phyloP scores from a whole-genome alignment of 805 yeast genomes.

The Saccharomyces mikatae region DNA sequence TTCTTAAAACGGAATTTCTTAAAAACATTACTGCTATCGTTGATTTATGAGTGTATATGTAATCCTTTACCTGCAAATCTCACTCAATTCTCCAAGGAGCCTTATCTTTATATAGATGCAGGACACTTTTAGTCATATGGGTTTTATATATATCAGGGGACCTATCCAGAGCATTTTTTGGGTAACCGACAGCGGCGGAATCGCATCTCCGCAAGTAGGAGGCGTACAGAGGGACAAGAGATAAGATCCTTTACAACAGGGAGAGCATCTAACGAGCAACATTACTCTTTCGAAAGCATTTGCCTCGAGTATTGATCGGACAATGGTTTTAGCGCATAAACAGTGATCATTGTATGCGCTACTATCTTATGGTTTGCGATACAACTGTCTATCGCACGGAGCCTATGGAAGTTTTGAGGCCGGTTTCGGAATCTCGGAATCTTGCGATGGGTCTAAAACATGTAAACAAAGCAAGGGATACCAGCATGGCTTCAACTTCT shows the following conservation, averaged over 20 bases:
- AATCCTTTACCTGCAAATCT: background rate
- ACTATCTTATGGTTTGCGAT: background rate
- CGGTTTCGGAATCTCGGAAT: background rate
- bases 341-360: background rate
- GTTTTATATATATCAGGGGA: background rate
- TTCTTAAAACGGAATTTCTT: background rate
- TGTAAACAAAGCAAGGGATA: background rate
- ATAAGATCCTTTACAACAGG: background rate
- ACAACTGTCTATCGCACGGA: background rate
- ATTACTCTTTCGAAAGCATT: background rate
- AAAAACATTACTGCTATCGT: background rate
- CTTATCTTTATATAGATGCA: background rate
- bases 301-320: background rate
- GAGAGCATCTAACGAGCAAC: background rate
- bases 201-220: background rate
- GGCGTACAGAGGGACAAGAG: background rate
- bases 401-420: background rate
- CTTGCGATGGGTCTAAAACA: background rate
- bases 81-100: background rate
- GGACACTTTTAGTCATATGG: background rate
- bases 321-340: background rate
- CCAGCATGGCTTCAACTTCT: background rate
- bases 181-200: background rate
- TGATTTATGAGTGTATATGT: background rate
- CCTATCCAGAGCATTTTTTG: background rate